Conservation (phyloP, 2,329 filamentous ascomycete species). For the Fusarium graminum region DNA sequence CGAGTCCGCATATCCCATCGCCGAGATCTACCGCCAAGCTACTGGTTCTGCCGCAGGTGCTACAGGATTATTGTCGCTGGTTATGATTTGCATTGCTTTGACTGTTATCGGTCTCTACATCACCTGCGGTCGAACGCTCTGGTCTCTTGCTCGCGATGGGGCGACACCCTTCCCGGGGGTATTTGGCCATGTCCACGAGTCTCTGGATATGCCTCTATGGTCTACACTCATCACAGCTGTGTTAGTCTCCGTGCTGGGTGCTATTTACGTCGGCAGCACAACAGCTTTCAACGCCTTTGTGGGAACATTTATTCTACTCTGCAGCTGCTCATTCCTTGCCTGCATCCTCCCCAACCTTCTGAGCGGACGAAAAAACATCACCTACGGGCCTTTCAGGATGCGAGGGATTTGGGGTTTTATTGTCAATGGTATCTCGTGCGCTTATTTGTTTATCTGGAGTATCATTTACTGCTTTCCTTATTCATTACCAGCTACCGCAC, state of each 20-base stretch:
- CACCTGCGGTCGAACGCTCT: conserved; percentile 57
- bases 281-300: conserved; percentile 77
- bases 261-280: conserved; percentile 74
- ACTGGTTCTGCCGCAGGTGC: conserved; percentile 65
- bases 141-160: conserved; percentile 58
- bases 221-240: conserved; percentile 64
- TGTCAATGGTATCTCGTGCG: conserved; percentile 65
- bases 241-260: conserved; percentile 66
- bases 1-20: conserved; percentile 70
- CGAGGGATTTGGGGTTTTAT: conserved; percentile 60
- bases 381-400: conserved; percentile 71
- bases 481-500: conserved; percentile 58
- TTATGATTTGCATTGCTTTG: conserved; percentile 55
- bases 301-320: conserved; percentile 60
- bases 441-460: conserved; percentile 71
- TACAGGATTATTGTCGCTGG: conserved; percentile 61
- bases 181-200: conserved; percentile 50
- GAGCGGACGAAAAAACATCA: conserved; percentile 54
- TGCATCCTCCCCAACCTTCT: conserved; percentile 71
- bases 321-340: conserved; percentile 64
- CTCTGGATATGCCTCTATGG: conserved; percentile 54
- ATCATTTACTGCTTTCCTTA: conserved; percentile 74
- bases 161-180: conserved; percentile 52
- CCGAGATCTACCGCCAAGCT: conserved; percentile 74
- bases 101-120: conserved; percentile 56